Evolutionary conservation across 306 rosid genomes (phyloP).

Genomic region (Cucumis cinereus): DNA sequence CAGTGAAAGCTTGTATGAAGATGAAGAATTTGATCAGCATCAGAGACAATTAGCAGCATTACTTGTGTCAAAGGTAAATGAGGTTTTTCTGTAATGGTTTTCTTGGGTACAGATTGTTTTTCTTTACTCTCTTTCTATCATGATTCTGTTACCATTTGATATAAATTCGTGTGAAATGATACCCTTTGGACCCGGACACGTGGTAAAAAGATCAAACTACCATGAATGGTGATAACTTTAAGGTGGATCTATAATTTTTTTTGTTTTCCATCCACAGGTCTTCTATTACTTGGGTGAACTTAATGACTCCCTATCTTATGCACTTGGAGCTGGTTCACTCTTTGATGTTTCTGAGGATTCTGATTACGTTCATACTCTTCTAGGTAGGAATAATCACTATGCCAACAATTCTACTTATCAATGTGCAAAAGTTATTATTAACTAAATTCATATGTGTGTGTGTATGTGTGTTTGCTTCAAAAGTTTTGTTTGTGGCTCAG

Average conservation of each 20-base stretch:
- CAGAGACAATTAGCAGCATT: conserved; percentile 90
- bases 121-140: not conserved
- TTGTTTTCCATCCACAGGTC: conserved; percentile 30
- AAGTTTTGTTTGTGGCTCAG: not conserved
- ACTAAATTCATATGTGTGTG: not conserved
- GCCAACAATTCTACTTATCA: not conserved
- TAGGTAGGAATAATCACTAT: conserved; percentile 38
- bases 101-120: not conserved
- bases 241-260: not conserved
- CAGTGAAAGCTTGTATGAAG: conserved; percentile 96
- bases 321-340: conserved; percentile 89
- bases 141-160: not conserved
- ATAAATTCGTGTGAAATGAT: not conserved
- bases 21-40: conserved; percentile 81
- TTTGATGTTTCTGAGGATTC: conserved; percentile 92
- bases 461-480: not conserved
- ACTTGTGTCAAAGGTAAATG: conserved; percentile 74
- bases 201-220: not conserved
- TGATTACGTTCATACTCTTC: conserved; percentile 91
- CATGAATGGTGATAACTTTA: not conserved
- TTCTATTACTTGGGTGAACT: conserved; percentile 95
- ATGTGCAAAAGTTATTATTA: not conserved
- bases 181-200: not conserved
- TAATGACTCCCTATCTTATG: conserved; percentile 82
- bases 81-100: not conserved